Evolutionary conservation across 225 moss, liverwort and hornwort species (phyloP), one percentile per base, ranked within the genome.

Genomic region (Pseudoscleropodium purum): DNA sequence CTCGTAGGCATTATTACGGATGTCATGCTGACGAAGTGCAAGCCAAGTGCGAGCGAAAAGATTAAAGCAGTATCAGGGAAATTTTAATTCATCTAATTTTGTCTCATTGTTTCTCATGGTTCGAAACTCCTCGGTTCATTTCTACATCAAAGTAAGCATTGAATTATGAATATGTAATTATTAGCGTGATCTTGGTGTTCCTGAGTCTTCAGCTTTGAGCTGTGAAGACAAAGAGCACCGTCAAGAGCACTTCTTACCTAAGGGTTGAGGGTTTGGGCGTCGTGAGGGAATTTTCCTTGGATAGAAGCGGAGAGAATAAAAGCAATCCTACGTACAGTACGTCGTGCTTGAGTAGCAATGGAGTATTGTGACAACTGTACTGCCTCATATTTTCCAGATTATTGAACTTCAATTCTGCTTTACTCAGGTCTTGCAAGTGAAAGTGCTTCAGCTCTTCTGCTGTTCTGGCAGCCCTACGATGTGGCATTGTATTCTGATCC

Each of bases 361-460:
- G 57, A 87, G 64, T 87, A 85, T 87, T 89, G 76, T 92, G 91
- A 92, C 85, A 89, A 89, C 91, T 92, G 87, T 81, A 91, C 91
- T 90, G 79, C 84, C 92, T 91, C 92, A 56, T 89, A 89, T 92
- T 92, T 85, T 91, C 91, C 91, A 92, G 92, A 87, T 92, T 90
- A 89, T 91, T 91, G 85, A 91, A 89, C 81, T 73, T 90, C 77
- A 85, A 87, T 91, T 84, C 89, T 91, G 91, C 91, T 89, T 91
- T 92, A 91, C 92, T 86, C 91, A 91, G 92, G 92, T 92, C 92
- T 91, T 87, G 89, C 92, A 92, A 92, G 90, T 92, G 92, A 92
- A 90, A 92, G 85, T 92, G 89, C 90, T 87, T 91, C 90, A 87
- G 87, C 92, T 92, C 81, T 67, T 87, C 90, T 91, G 90, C 92